Base-by-base conservation (phyloP, 345 rosid genomes). In the Jatropha curcas region DNA sequence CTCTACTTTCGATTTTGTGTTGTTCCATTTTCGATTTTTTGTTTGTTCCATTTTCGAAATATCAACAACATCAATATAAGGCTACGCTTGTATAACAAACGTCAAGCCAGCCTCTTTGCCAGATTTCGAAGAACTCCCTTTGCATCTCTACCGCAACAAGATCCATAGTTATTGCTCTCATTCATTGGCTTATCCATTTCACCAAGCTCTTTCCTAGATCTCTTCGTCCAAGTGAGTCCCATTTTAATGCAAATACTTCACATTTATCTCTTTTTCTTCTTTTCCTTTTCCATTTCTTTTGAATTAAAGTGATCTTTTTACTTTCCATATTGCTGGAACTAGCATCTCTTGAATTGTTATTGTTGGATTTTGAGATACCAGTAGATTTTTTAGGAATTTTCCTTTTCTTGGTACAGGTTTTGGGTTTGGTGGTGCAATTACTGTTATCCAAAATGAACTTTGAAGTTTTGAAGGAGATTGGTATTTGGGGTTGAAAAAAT, bases 51-150 rank as follows among this genome's bases (percentile, higher is more conserved):
- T n/a, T n/a, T n/a, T n/a, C n/a, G n/a, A n/a, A n/a, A n/a, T n/a
- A n/a, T n/a, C n/a, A 77, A 87, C 67, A 13, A 92, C 91, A 74
- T 84, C 92, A 62, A 90, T 87, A 72, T 90, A 92, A 63, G 97
- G 89, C 74, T 94, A 97, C 22, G 97, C 88, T 60, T 94, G 90
- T 63, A 92, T 92, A 22, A 90, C 97, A 75, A 94, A 94, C 10
- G 97, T 90, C 73, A 94, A 81, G 27, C 97, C 98, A 30, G 97
- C 70, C 70, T 66, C 70, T 79, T 76, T 90, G 97, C 75, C 82
- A 83, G 20, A 92, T 67, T 87, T 94, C 97, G 30, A 65, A 67
- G 76, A 94, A 92, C 73, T 94, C 95, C 41, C 94, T 94, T 59
- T 86, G 88, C 20, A 80, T 73, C 91, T 94, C 98, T 1, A 97